These are phyloP conservation scores for Elongisporangium senticosum DNA, from an alignment of 352 stramenopile genomes.

Conservation along the genomic window DNA sequence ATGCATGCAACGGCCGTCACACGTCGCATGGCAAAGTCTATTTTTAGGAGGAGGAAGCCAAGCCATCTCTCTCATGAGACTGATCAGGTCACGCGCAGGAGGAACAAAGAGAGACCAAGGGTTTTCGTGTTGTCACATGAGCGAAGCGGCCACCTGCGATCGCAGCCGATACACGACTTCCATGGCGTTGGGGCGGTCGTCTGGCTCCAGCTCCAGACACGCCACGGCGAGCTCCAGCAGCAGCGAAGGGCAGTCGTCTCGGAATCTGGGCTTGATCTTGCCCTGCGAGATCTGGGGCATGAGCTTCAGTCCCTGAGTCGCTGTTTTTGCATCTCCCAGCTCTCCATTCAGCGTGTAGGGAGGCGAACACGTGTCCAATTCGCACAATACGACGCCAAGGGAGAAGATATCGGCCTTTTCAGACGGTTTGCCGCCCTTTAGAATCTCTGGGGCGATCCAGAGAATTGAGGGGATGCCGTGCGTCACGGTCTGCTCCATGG, in stretches of 20 bases:
- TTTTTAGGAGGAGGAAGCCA: neutral
- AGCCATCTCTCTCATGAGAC: neutral
- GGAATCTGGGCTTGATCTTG: conserved; percentile 43
- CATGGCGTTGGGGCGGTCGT: conserved; percentile 57
- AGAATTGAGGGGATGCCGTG: conserved; percentile 20
- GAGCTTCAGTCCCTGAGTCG: neutral
- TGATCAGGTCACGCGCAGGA: neutral
- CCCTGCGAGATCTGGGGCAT: conserved; percentile 34
- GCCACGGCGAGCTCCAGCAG: conserved; percentile 46
- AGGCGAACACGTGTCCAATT: conserved; percentile 62
- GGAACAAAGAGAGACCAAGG: neutral
- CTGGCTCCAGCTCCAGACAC: conserved; percentile 59
- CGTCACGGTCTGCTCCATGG: conserved; percentile 24
- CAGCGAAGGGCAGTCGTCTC: conserved; percentile 52
- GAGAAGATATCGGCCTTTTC: conserved; percentile 88
- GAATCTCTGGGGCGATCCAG: conserved; percentile 20
- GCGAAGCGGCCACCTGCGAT: conserved; percentile 8
- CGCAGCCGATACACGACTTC: conserved; percentile 51
- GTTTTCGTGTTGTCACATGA: neutral
- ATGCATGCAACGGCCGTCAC: neutral
- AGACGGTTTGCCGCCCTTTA: conserved; percentile 57
- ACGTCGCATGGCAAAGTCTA: neutral
- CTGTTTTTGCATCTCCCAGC: conserved; percentile 14
- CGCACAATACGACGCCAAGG: conserved; percentile 75
- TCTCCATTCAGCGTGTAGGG: conserved; percentile 64